Percentiles rank a stretch among this genome's conserved stretches.
Evolutionary conservation across 2,329 filamentous ascomycete species (phyloP).

Genomic region (Scorias spongiosa): DNA sequence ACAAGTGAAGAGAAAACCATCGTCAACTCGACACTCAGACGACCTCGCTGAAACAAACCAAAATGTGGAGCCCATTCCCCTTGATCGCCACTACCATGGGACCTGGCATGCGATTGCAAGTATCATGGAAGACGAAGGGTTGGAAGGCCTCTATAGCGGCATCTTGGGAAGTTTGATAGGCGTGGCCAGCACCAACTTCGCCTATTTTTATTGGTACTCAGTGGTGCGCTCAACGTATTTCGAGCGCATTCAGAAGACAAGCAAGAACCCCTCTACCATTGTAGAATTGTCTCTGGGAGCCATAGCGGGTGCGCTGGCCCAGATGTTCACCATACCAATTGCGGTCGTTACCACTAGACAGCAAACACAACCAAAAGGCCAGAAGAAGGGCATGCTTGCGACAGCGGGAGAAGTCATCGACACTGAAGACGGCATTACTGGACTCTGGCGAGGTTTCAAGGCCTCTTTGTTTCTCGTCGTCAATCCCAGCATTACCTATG

Average conservation of each 20-base stretch:
- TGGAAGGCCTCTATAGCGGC: constrained; percentile 73
- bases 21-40: background rate
- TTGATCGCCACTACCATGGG: constrained; percentile 62
- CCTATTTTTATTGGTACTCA: constrained; percentile 99
- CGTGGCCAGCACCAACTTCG: constrained; percentile 94
- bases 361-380: constrained; percentile 73
- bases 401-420: constrained; percentile 81
- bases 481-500: constrained; percentile 95
- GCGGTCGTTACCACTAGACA: constrained; percentile 91
- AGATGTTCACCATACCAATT: constrained; percentile 92
- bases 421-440: constrained; percentile 75
- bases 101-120: constrained; percentile 73
- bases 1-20: constrained; percentile 52
- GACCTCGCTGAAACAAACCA: constrained; percentile 23
- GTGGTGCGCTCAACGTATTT: constrained; percentile 70
- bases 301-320: constrained; percentile 74
- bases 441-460: constrained; percentile 89
- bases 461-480: constrained; percentile 89
- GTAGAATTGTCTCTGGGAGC: constrained; percentile 76
- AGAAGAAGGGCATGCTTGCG: constrained; percentile 72
- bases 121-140: constrained; percentile 67
- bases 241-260: constrained; percentile 23
- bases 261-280: constrained; percentile 55
- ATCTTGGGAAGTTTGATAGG: constrained; percentile 76
- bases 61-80: constrained; percentile 10